Percentiles rank a stretch among this genome's conserved stretches.
phyloP scores from a whole-genome alignment of 2,329 filamentous ascomycete genomes.

The Aspergillus caelatus region DNA sequence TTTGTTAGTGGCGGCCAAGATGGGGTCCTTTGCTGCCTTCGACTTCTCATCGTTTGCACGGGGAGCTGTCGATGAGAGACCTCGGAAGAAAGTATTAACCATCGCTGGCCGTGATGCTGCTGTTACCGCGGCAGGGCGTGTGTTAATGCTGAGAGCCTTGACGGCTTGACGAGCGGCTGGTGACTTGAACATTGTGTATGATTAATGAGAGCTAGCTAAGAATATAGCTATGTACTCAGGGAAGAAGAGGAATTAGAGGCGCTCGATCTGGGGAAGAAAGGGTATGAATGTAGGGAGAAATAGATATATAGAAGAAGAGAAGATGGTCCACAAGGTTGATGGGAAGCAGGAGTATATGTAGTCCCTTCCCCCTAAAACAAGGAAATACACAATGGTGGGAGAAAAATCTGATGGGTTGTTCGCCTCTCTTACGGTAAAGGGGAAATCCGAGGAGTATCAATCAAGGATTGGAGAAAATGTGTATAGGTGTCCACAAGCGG shows the following conservation, averaged over 20 bases:
- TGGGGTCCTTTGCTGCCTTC: slow-evolving; percentile 28
- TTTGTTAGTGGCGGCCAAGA: slow-evolving; percentile 31
- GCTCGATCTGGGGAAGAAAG: not conserved
- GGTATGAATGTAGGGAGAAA: not conserved
- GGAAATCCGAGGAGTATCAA: slow-evolving; percentile 3
- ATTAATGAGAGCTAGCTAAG: not conserved
- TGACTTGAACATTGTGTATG: slow-evolving; percentile 32
- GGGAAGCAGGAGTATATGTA: slow-evolving; percentile 8
- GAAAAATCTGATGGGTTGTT: slow-evolving; percentile 1
- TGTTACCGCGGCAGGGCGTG: slow-evolving; percentile 24
- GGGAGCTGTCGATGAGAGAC: slow-evolving; percentile 33
- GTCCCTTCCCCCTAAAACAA: not conserved
- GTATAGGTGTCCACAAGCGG: slow-evolving; percentile 1
- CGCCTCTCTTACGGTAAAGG: slow-evolving; percentile 12
- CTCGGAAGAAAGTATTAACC: slow-evolving; percentile 24
- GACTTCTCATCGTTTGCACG: slow-evolving; percentile 30
- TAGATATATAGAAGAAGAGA: not conserved
- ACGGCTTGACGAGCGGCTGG: slow-evolving; percentile 29
- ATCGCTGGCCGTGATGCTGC: slow-evolving; percentile 17
- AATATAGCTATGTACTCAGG: not conserved
- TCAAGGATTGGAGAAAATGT: slow-evolving; percentile 7
- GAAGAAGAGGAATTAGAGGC: not conserved
- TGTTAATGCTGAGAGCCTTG: slow-evolving; percentile 24
- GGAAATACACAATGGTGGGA: not conserved
- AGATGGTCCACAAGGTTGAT: not conserved